phyloP scores from a whole-genome alignment of 805 yeast genomes.

The Millerago galiae region DNA sequence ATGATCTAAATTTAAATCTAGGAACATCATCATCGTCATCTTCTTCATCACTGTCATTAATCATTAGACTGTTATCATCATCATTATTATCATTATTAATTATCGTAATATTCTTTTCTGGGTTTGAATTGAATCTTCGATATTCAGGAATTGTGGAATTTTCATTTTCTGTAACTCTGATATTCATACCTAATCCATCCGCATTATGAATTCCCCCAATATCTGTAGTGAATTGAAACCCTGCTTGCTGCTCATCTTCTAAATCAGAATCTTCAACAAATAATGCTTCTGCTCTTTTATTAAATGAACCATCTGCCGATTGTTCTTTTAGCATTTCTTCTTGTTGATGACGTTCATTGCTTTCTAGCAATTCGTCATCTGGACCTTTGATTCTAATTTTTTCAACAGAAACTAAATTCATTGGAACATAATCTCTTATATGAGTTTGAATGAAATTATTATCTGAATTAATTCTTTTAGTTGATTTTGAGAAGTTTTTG shows the following conservation, averaged over 20 bases:
- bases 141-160: constrained; percentile 14
- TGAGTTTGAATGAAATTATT: constrained; percentile 24
- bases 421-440: constrained; percentile 6
- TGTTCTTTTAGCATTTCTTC: not conserved
- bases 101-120: not conserved
- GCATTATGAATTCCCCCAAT: constrained; percentile 7
- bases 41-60: constrained; percentile 1
- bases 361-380: constrained; percentile 4
- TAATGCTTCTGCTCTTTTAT: constrained; percentile 4
- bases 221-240: constrained; percentile 15
- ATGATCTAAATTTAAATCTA: constrained; percentile 27
- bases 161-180: constrained; percentile 8
- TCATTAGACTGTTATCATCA: not conserved
- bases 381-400: not conserved
- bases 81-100: not conserved
- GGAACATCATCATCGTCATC: constrained; percentile 30
- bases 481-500: constrained; percentile 31
- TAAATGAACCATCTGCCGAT: not conserved
- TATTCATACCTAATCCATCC: constrained; percentile 21
- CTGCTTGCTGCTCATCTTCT: constrained; percentile 9
- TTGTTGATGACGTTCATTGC: constrained; percentile 3
- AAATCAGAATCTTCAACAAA: constrained; percentile 15
- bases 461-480: constrained; percentile 13
- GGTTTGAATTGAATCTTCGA: constrained; percentile 4
- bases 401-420: constrained; percentile 1